Percentiles rank a stretch among this genome's conserved stretches.
phyloP scores from a whole-genome alignment of 768 basidiomycete genomes.

The Glaciozyma martinii region DNA sequence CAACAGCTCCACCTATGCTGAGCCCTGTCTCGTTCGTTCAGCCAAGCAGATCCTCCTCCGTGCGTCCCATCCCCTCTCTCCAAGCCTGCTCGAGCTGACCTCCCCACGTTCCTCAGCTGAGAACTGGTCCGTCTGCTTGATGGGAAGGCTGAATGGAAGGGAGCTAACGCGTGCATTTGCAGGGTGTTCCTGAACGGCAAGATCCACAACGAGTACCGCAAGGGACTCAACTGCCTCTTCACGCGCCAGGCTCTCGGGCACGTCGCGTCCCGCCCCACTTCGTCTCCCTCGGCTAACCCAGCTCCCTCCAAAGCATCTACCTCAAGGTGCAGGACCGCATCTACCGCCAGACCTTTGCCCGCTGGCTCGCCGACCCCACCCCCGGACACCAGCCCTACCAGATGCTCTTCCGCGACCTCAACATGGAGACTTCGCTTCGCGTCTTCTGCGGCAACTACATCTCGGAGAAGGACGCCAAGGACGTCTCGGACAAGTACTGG shows the following conservation, averaged over 20 bases:
- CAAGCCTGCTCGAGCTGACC: background rate
- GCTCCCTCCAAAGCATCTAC: conserved; percentile 56
- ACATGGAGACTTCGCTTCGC: conserved; percentile 93
- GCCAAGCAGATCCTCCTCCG: conserved; percentile 75
- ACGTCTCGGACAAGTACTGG: conserved; percentile 94
- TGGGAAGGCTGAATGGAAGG: background rate
- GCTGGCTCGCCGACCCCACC: conserved; percentile 57
- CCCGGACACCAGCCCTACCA: conserved; percentile 50
- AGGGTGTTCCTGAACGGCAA: conserved; percentile 99
- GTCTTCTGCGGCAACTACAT: conserved; percentile 93
- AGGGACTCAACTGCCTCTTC: conserved; percentile 79
- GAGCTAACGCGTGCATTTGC: background rate
- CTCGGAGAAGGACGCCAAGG: conserved; percentile 61
- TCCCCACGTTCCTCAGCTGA: conserved; percentile 14
- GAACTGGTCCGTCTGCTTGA: conserved; percentile 18
- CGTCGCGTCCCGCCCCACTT: conserved; percentile 32
- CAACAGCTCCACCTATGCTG: conserved; percentile 83
- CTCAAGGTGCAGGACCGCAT: conserved; percentile 72
- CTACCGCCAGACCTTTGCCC: conserved; percentile 61
- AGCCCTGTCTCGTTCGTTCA: conserved; percentile 86
- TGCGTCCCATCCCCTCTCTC: conserved; percentile 56
- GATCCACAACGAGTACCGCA: conserved; percentile 84
- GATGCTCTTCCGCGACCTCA: conserved; percentile 83
- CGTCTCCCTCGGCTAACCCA: background rate
- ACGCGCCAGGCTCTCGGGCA: conserved; percentile 88